Evolutionary conservation across 306 rosid genomes (phyloP).

Genomic region (Trifolium repens): DNA sequence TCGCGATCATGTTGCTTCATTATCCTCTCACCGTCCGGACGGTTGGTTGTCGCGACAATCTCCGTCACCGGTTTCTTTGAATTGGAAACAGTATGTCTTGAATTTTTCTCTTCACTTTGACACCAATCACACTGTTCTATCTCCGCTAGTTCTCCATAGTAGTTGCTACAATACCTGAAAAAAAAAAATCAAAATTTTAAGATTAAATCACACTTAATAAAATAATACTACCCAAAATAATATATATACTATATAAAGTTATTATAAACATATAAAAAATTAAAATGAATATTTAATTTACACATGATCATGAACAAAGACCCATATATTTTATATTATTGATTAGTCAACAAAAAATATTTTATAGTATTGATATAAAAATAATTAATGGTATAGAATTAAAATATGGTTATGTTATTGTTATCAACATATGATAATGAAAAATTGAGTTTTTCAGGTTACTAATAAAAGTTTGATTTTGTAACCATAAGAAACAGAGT

Average conservation of each 20-base stretch:
- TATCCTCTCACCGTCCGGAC: conserved; percentile 70
- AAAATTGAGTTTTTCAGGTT: too few relatives aligned
- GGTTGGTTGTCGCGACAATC: conserved; percentile 47
- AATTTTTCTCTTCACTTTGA: conserved; percentile 67
- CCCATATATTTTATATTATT: neutral
- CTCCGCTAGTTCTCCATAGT: conserved; percentile 73
- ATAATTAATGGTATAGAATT: too few relatives aligned
- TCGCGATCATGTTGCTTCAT: conserved; percentile 69
- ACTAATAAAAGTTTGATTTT: too few relatives aligned
- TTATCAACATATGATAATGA: too few relatives aligned
- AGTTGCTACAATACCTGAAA: conserved; percentile 87
- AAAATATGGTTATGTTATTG: neutral
- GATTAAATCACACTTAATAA: conserved; percentile 29
- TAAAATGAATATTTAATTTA: neutral
- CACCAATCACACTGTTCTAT: conserved; percentile 95
- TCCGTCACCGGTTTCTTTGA: conserved; percentile 54
- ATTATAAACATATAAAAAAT: neutral
- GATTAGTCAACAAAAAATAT: neutral
- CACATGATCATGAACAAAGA: neutral
- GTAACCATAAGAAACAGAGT: too few relatives aligned
- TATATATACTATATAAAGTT: neutral
- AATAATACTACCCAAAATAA: neutral
- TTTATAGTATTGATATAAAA: neutral
- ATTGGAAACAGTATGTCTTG: conserved; percentile 44
- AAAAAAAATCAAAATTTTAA: conserved; percentile 16